A percentile compares a stretch with the other conserved stretches of the same genome.
Conservation (phyloP, 345 rosid species). For the Rhodomyrtus tomentosa region DNA sequence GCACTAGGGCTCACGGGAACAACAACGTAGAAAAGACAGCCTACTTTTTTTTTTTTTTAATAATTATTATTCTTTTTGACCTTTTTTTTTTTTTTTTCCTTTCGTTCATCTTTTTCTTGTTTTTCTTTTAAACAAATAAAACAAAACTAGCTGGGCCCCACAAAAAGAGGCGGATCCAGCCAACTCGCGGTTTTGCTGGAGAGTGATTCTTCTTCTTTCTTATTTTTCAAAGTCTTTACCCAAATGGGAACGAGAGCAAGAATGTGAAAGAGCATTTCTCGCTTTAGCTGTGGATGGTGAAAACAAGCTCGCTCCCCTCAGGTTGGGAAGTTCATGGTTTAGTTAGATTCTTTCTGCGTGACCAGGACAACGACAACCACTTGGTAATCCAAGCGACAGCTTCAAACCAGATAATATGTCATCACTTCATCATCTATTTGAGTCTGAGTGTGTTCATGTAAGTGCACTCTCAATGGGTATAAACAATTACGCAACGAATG, state of each 20-base stretch:
- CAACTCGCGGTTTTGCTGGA: not conserved
- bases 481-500: not conserved
- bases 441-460: not conserved
- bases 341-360: constrained; percentile 36
- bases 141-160: too few relatives aligned
- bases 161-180: too few relatives aligned
- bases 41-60: too few relatives aligned
- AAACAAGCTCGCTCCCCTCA: constrained; percentile 21
- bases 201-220: not conserved
- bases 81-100: too few relatives aligned
- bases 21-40: too few relatives aligned
- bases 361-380: constrained; percentile 26
- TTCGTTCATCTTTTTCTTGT: too few relatives aligned
- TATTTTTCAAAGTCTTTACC: constrained; percentile 23
- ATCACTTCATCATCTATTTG: not conserved
- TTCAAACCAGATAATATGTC: not conserved
- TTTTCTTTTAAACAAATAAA: too few relatives aligned
- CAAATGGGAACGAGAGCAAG: constrained; percentile 60
- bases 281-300: constrained; percentile 33
- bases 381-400: constrained; percentile 19
- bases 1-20: too few relatives aligned
- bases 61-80: too few relatives aligned
- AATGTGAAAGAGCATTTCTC: constrained; percentile 38
- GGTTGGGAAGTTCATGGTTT: constrained; percentile 39
- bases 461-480: not conserved